A percentile compares a stretch with the other conserved stretches of the same genome.
Conservation (phyloP, 1,284 basidiomycete genomes). For the Melampsora larici-populina region DNA sequence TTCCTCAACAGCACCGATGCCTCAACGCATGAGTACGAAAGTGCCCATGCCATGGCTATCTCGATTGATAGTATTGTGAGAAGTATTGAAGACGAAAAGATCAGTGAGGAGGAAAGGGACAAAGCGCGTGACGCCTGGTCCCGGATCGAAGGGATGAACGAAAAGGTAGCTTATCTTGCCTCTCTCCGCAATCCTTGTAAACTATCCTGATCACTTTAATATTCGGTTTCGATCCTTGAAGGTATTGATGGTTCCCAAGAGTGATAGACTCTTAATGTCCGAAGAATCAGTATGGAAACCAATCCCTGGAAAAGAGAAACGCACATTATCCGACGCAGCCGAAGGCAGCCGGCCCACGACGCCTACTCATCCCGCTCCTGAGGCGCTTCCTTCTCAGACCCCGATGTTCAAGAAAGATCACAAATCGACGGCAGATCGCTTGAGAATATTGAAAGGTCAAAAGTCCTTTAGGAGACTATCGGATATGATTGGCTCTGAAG, state of each 20-base stretch:
- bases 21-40: conserved; percentile 94
- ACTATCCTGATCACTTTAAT: not conserved
- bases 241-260: conserved; percentile 76
- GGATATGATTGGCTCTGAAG: conserved; percentile 47
- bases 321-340: conserved; percentile 36
- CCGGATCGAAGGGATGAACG: conserved; percentile 87
- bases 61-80: conserved; percentile 93
- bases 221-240: conserved; percentile 44
- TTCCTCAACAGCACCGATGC: conserved; percentile 66
- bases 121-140: conserved; percentile 90
- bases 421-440: conserved; percentile 35
- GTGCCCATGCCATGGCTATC: conserved; percentile 89
- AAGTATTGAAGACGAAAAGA: conserved; percentile 95
- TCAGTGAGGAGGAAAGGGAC: conserved; percentile 89
- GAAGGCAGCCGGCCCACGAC: conserved; percentile 7
- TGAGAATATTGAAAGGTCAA: conserved; percentile 43
- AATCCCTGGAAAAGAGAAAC: conserved; percentile 28
- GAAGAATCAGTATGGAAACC: conserved; percentile 61
- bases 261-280: conserved; percentile 77
- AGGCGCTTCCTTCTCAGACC: not conserved
- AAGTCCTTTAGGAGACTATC: conserved; percentile 49
- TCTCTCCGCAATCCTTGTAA: not conserved
- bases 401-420: conserved; percentile 19
- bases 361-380: not conserved
- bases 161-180: conserved; percentile 51